Base-by-base conservation (phyloP, 768 basidiomycete genomes). In the Pulveroboletus ravenelii region DNA sequence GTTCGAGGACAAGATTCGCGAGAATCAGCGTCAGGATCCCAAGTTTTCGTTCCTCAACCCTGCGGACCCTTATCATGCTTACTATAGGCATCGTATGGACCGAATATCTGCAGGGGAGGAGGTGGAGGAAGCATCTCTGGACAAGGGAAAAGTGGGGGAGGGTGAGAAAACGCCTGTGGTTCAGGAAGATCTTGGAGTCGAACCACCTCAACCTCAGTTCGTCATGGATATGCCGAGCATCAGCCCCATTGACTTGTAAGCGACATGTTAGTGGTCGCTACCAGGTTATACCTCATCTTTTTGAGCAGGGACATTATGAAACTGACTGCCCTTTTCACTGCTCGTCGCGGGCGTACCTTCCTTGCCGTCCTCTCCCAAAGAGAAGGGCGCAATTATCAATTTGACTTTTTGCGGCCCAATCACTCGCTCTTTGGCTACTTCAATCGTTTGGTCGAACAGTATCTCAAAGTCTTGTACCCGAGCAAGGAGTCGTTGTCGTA, bases 41-140 rank as follows among this genome's bases (percentile, higher is more conserved):
- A 95, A 96, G 73, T 99, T 98, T 78, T 93, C 95, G 51, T 99
- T 99, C 77, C 81, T 99, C 69, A 95, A 95, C 74, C 86, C 91
- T 54, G 82, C 82, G 43, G 96, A 99, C 77, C 92, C 96, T 57
- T 99, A 96, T 74, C 92, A 98, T 84, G 90, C 90, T 53, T 98
- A 99, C 73, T 99, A 99, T 67, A 84, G 89, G 65, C 83, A 94
- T 75, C 84, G 88, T 64, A 82, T 95, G 73, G 90, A 93, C 42
- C 84, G 83, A 65, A 81, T 93, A 55, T 72, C 80, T 46, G 81
- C 81, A 7, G 93, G 92, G 17, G 87, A 90, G 62, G 63, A 80
- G 9, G 74, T 80, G 13, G 89, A 89, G 35, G 89, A 87, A 29
- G 61, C 63, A 2, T 56, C 74, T 0, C 68, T 71, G 25, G 73